Evolutionary conservation across 116 monocot genomes (phyloP), one percentile per base, ranked within the genome.

Genomic region (Dioscorea cayenensis): DNA sequence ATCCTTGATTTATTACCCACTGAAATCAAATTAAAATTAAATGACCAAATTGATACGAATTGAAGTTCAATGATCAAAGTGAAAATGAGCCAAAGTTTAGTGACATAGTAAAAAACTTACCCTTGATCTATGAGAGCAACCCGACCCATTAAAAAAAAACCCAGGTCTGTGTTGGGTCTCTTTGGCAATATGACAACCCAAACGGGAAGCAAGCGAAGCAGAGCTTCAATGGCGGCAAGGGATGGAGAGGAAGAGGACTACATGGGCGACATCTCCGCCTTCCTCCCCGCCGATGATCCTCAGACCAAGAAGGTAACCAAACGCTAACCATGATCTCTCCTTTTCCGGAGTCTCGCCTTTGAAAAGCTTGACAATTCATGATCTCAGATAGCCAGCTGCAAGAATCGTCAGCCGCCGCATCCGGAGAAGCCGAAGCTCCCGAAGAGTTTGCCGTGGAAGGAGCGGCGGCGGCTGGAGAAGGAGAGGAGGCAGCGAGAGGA

Each of bases 231-330:
- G 84, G 80, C 84, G 75, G 80, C 73, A 66, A 63, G 28, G 32
- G 60, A 36, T 2, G 60, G 32, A 28, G 68, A 51, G 16, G 80
- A 51, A 3, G 89, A 89, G 14, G 90, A 86, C 77, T 90, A 90
- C 79, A 87, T 90, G 90, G 87, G 87, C 12, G 90, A 90, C 29
- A 79, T 90, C 59, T 90, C 87, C 22, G 68, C 64, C 66, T 87
- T 89, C 72, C 69, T 86, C 49, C 79, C 84, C 14, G 72, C 78
- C 27, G 77, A 79, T 0, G 25, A 28, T 52, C 27, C 67, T 61
- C 20, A 80, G 9, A 22, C 76, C 63, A 79, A 72, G 65, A 84
- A 79, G 84, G 79, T 84, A 67, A 4, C 59, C 29, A 23, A 29
- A 36, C 28, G 43, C 59, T 6, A 58, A 28, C 69, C 67, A 49